A percentile compares a stretch with the other conserved stretches of the same genome.
phyloP scores from a whole-genome alignment of 139 green algal species.

The Tetradesmus obliquus region DNA sequence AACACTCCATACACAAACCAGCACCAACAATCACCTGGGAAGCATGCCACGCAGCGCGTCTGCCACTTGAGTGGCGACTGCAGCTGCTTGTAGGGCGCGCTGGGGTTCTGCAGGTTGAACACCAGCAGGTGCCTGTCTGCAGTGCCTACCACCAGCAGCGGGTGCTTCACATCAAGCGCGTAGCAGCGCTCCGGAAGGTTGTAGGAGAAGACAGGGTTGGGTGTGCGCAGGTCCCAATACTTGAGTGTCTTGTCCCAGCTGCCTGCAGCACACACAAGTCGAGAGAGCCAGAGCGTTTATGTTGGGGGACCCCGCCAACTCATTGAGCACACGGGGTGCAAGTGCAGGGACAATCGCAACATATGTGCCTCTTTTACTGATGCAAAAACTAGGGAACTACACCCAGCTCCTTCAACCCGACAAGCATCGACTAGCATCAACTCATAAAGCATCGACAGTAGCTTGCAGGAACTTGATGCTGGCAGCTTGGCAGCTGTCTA shows the following conservation, averaged over 20 bases:
- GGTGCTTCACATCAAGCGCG: conserved; percentile 87
- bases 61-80: conserved; percentile 96
- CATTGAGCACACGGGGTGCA: neutral
- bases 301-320: neutral
- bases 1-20: neutral
- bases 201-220: conserved; percentile 79
- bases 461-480: neutral
- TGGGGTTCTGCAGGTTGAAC: conserved; percentile 73
- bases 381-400: too few relatives aligned
- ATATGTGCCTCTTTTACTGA: neutral
- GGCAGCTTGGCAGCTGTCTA: neutral
- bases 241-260: conserved; percentile 79
- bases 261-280: conserved; percentile 37
- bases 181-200: conserved; percentile 91
- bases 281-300: too few relatives aligned
- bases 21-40: conserved; percentile 13
- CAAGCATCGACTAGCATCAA: too few relatives aligned
- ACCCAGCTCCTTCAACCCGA: too few relatives aligned
- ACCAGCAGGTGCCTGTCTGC: conserved; percentile 83
- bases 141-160: conserved; percentile 82
- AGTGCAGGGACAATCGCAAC: neutral
- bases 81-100: conserved; percentile 86
- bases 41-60: conserved; percentile 84
- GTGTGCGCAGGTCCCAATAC: conserved; percentile 83
- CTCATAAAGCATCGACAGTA: neutral